These are phyloP conservation scores for Fusarium temperatum DNA, from an alignment of 2,329 filamentous ascomycete species.

Conservation along the genomic window DNA sequence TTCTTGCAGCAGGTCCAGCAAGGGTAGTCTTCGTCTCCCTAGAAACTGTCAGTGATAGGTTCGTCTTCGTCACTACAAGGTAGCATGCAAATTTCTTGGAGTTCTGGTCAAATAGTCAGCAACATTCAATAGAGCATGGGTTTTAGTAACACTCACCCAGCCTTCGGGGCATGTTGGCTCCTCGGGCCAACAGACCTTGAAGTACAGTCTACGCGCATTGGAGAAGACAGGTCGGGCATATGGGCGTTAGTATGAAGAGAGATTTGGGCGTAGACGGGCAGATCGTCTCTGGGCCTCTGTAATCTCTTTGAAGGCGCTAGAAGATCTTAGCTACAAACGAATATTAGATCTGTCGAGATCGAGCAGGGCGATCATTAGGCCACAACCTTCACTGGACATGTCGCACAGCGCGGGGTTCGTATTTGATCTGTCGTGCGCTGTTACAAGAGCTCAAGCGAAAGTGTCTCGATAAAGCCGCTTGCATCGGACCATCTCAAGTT, in stretches of 20 bases:
- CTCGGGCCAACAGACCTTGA: not conserved
- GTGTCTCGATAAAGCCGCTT: not conserved
- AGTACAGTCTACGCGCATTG: accelerated
- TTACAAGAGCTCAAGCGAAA: no score
- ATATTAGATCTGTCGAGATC: not conserved
- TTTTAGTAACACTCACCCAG: constrained; percentile 5
- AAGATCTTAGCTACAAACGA: accelerated
- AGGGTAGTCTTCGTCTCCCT: not conserved
- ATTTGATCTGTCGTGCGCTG: accelerated
- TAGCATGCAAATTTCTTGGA: not conserved
- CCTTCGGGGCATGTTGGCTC: not conserved
- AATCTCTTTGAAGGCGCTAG: not conserved
- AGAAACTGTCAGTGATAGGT: not conserved
- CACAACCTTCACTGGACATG: not conserved
- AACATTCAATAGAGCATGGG: accelerated
- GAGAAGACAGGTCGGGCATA: accelerated
- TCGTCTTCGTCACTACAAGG: accelerated
- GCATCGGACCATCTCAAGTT: not conserved
- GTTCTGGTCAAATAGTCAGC: not conserved
- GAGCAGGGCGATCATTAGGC: accelerated
- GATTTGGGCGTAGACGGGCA: accelerated
- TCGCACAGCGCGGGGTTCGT: not conserved
- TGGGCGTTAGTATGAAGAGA: not conserved
- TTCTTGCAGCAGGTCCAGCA: constrained; percentile 31
- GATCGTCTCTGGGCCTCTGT: accelerated